phyloP scores from a whole-genome alignment of 1,139 yeast species.

The Spencermartinsiella ligniputridi region DNA sequence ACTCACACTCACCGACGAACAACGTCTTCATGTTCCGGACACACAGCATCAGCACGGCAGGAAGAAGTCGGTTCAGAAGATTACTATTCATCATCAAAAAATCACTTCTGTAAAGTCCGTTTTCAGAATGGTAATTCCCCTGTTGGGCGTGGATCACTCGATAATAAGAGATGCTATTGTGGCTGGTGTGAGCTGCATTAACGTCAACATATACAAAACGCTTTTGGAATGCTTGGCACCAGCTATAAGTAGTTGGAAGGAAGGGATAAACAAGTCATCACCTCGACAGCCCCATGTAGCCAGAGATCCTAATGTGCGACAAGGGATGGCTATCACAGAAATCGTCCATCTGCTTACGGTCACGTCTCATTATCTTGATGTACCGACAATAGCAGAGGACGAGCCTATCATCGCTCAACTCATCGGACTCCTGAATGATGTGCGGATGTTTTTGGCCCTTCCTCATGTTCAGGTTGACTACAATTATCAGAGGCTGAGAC shows the following conservation, averaged over 20 bases:
- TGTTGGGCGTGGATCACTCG: constrained; percentile 66
- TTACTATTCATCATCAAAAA: constrained; percentile 80
- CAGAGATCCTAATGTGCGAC: constrained; percentile 25
- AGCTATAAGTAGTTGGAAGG: constrained; percentile 43
- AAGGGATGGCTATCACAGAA: constrained; percentile 66
- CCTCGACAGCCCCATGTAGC: not conserved
- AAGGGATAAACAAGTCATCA: constrained; percentile 11
- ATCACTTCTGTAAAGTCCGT: constrained; percentile 91
- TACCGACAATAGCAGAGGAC: constrained; percentile 53
- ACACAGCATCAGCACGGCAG: constrained; percentile 46
- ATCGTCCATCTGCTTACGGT: constrained; percentile 72
- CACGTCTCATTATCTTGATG: constrained; percentile 59
- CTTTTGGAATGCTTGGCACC: constrained; percentile 74
- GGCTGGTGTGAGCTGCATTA: constrained; percentile 81
- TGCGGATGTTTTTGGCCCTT: constrained; percentile 57
- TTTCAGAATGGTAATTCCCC: constrained; percentile 81
- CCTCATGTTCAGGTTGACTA: constrained; percentile 61
- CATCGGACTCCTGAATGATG: constrained; percentile 58
- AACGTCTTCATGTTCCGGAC: constrained; percentile 59
- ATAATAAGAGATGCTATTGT: constrained; percentile 81
- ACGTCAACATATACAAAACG: constrained; percentile 81
- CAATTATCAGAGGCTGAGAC: constrained; percentile 69
- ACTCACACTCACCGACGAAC: constrained; percentile 84
- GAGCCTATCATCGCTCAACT: constrained; percentile 65
- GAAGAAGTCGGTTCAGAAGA: constrained; percentile 62